Evolutionary conservation across 495 filamentous ascomycete genomes (phyloP).

Genomic region (Penicillium lividum): DNA sequence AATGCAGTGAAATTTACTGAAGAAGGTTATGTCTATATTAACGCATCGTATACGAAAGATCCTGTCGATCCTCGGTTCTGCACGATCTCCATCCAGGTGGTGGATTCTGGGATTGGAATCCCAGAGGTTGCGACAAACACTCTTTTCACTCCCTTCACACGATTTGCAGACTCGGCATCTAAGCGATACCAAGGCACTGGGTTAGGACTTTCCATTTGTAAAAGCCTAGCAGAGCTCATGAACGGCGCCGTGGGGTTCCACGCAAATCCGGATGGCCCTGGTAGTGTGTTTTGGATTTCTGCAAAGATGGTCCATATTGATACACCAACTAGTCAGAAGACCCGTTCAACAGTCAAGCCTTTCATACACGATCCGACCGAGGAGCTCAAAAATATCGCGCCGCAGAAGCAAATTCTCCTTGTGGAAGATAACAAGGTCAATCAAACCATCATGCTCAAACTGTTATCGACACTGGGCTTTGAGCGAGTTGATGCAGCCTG

Average conservation of each 20-base stretch:
- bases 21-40: slow-evolving; percentile 62
- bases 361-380: slow-evolving; percentile 15
- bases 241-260: slow-evolving; percentile 66
- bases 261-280: slow-evolving; percentile 51
- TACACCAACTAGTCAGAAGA: not conserved
- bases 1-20: slow-evolving; percentile 91
- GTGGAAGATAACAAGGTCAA: slow-evolving; percentile 66
- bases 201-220: slow-evolving; percentile 78
- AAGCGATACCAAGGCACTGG: slow-evolving; percentile 80
- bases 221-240: slow-evolving; percentile 81
- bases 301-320: slow-evolving; percentile 49
- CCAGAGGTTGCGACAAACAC: slow-evolving; percentile 69
- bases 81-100: slow-evolving; percentile 55
- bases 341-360: not conserved
- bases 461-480: slow-evolving; percentile 57
- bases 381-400: slow-evolving; percentile 33
- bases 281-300: slow-evolving; percentile 63
- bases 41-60: slow-evolving; percentile 52
- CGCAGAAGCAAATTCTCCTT: slow-evolving; percentile 52
- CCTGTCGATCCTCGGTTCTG: slow-evolving; percentile 42
- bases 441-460: slow-evolving; percentile 62
- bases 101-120: slow-evolving; percentile 85
- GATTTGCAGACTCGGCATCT: slow-evolving; percentile 77
- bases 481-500: slow-evolving; percentile 52
- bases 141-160: slow-evolving; percentile 83